Base-by-base conservation (phyloP, 352 stramenopile species). In the Nothophytophthora sp. region DNA sequence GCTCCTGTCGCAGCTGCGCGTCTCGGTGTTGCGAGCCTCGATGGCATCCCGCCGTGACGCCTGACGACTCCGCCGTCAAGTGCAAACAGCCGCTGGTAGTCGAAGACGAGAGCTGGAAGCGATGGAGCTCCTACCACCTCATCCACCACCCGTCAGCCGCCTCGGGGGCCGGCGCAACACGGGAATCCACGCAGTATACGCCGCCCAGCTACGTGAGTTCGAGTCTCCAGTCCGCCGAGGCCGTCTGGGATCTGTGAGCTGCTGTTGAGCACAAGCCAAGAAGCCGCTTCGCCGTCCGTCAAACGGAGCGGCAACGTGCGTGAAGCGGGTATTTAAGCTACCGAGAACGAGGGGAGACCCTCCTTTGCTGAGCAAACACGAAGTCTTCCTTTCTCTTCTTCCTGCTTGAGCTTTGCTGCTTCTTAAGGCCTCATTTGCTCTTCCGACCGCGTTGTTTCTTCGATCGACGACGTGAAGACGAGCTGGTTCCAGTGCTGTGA, bases 31-130 rank as follows among this genome's bases (percentile, higher is more conserved):
- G 48, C 15, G 36, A 35, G 35, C 42, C 40, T 32, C 60, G 60
- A 44, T 55, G 45, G 34, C 45, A 58, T 44, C 29, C 33, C 32
- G 50, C 24, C 29, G 9, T 50, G 9, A 38, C 55, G 29, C 38
- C 38, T 11, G 28, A 22, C 8, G 24, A 24, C 16, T 34, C 50
- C 44, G 54, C 59, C 12, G 2, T 22, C 35, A 49, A 56, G 28
- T 47, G 23, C 33, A 65, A 77, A 52, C 73, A 86, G 38, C 76
- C 76, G n/a, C 76, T 87, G 18, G 78, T 89, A 29, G 78, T 89
- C 24, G 76, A 92, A 75, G 81, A 92, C 57, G 78, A 92, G 47
- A 91, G 81, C 53, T 92, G 78, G 78, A 88, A 89, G 59, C 73
- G 77, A 39, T 89, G 70, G 68, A 89, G 78, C 50, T 89, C 78